Conservation (phyloP, 1,139 yeast species). For the Maudiozyma humilis region DNA sequence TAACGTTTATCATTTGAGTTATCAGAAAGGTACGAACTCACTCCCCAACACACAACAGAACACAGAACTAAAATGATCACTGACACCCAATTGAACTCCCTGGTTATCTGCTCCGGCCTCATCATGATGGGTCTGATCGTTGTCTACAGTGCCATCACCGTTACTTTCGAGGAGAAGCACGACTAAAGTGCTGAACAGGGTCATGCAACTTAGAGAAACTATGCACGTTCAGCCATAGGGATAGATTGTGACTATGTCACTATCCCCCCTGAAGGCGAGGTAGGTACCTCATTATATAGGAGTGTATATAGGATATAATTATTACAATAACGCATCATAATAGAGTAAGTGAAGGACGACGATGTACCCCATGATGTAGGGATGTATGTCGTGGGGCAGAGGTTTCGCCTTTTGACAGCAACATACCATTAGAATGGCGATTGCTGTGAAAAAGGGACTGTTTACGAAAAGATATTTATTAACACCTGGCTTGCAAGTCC, state of each 20-base stretch:
- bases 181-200: background rate
- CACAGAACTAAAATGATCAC: conserved; percentile 50
- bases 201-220: too few relatives aligned
- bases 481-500: too few relatives aligned
- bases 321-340: background rate
- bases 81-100: conserved; percentile 65
- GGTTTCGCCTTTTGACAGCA: background rate
- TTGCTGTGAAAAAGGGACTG: too few relatives aligned
- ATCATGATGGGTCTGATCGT: conserved; percentile 63
- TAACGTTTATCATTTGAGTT: too few relatives aligned
- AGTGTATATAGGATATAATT: background rate
- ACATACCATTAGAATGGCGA: too few relatives aligned
- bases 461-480: too few relatives aligned
- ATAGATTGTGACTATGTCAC: background rate
- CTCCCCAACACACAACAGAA: too few relatives aligned
- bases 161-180: conserved; percentile 17
- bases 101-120: conserved; percentile 72
- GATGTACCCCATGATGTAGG: too few relatives aligned
- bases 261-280: too few relatives aligned
- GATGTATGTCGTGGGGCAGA: background rate
- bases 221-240: background rate
- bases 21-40: too few relatives aligned
- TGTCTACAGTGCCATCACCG: conserved; percentile 50
- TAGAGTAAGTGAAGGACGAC: too few relatives aligned
- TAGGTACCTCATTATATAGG: background rate